A percentile compares a stretch with the other conserved stretches of the same genome.
Evolutionary conservation across 2,329 filamentous ascomycete genomes (phyloP).

Genomic region (Zymoseptoria ardabiliae): DNA sequence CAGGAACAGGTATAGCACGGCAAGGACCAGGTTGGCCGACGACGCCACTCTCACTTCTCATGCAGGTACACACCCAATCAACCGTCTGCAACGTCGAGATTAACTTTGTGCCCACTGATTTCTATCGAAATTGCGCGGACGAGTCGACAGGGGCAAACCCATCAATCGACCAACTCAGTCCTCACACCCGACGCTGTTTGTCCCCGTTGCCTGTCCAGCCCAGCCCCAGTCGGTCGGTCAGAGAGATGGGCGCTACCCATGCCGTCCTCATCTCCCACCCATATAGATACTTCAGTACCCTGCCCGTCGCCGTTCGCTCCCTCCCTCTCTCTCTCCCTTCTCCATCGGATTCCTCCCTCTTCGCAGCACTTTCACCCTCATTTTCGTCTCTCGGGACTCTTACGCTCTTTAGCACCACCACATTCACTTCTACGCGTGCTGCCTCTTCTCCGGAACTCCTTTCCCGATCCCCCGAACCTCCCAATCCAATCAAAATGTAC

Average conservation of each 20-base stretch:
- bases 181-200: too few species aligned
- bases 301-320: background rate
- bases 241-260: background rate
- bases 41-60: background rate
- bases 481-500: constrained; percentile 1
- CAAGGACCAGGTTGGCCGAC: background rate
- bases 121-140: background rate
- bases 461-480: background rate
- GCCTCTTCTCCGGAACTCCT: background rate
- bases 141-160: background rate
- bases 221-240: background rate
- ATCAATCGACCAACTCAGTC: background rate
- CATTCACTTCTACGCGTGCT: background rate
- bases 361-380: background rate
- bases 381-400: constrained; percentile 1
- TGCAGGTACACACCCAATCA: background rate
- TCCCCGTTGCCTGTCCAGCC: background rate
- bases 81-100: background rate
- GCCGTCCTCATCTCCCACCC: background rate
- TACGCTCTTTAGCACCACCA: constrained; percentile 1
- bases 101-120: background rate
- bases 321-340: background rate
- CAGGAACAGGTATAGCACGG: background rate
- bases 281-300: background rate
- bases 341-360: background rate